phyloP scores from a whole-genome alignment of 495 filamentous ascomycete genomes.

The Evansstolkia leycettana region DNA sequence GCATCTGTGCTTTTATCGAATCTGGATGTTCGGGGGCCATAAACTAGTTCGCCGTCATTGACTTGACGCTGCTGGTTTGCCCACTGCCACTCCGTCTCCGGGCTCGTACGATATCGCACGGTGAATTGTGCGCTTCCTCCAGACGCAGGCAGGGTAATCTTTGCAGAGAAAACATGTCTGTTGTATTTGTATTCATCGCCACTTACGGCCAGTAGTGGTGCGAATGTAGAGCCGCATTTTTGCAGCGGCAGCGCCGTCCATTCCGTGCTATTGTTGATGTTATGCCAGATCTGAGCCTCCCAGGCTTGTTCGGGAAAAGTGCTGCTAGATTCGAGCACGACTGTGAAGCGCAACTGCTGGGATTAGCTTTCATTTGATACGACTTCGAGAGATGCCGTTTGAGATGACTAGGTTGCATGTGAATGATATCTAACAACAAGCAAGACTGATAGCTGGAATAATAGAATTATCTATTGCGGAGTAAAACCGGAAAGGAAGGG shows the following conservation, averaged over 20 bases:
- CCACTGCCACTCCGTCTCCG: conserved; percentile 60
- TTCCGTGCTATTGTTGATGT: conserved; percentile 28
- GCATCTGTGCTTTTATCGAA: conserved; percentile 4
- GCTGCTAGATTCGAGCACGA: conserved; percentile 56
- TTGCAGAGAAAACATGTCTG: conserved; percentile 27
- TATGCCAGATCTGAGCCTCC: conserved; percentile 71
- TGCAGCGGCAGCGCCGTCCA: conserved; percentile 26
- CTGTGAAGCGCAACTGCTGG: conserved; percentile 45
- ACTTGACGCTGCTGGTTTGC: conserved; percentile 47
- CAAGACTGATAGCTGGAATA: too few species aligned
- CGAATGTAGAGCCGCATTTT: conserved; percentile 10
- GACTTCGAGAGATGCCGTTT: background rate
- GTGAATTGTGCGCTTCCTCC: conserved; percentile 50
- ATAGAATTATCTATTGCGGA: too few species aligned
- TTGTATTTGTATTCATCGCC: conserved; percentile 10
- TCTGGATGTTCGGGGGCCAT: conserved; percentile 11
- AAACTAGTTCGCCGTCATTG: conserved; percentile 51
- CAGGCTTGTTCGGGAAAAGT: conserved; percentile 44
- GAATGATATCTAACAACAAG: too few species aligned
- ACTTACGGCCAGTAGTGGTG: conserved; percentile 21
- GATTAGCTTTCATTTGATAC: conserved; percentile 1
- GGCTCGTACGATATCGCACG: conserved; percentile 51
- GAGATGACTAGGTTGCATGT: too few species aligned
- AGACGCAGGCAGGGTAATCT: conserved; percentile 19
- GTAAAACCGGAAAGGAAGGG: too few species aligned